A percentile compares a stretch with the other conserved stretches of the same genome.
These are phyloP conservation scores for Verticillium dahliae DNA, from an alignment of 2,329 filamentous ascomycete species.

Conservation along the genomic window DNA sequence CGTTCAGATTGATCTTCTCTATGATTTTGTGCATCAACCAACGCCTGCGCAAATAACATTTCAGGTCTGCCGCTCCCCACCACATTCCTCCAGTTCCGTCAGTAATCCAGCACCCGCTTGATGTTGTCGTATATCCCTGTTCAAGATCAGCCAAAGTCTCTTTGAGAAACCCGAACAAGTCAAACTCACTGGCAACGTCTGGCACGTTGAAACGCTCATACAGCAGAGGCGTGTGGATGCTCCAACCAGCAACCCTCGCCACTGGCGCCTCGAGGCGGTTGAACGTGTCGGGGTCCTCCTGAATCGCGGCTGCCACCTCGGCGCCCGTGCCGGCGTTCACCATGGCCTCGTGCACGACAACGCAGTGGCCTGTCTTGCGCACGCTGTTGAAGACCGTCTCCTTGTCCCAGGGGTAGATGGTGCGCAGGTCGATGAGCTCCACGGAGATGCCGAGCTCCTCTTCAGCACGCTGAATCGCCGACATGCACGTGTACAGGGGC, in stretches of 20 bases:
- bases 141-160: slow-evolving; percentile 16
- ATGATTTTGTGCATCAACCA: not conserved
- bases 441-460: slow-evolving; percentile 71
- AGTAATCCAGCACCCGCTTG: slow-evolving; percentile 61
- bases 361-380: slow-evolving; percentile 75
- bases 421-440: slow-evolving; percentile 82
- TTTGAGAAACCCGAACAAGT: not conserved
- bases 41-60: not conserved
- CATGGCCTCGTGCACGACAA: slow-evolving; percentile 91
- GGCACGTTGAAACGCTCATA: slow-evolving; percentile 80
- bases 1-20: not conserved
- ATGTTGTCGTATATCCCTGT: slow-evolving; percentile 67
- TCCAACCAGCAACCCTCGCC: slow-evolving; percentile 81
- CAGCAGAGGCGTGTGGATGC: slow-evolving; percentile 70
- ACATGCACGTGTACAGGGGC: slow-evolving; percentile 75
- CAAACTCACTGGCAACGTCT: slow-evolving; percentile 74
- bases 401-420: slow-evolving; percentile 88
- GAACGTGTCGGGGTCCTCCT: slow-evolving; percentile 72
- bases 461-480: slow-evolving; percentile 67
- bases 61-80: not conserved
- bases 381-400: slow-evolving; percentile 75
- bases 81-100: slow-evolving; percentile 8
- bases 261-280: slow-evolving; percentile 79
- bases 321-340: slow-evolving; percentile 84
- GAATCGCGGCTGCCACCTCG: slow-evolving; percentile 81